These are phyloP conservation scores for Malassezia restricta DNA, from an alignment of 1,284 basidiomycete species.

Conservation along the genomic window DNA sequence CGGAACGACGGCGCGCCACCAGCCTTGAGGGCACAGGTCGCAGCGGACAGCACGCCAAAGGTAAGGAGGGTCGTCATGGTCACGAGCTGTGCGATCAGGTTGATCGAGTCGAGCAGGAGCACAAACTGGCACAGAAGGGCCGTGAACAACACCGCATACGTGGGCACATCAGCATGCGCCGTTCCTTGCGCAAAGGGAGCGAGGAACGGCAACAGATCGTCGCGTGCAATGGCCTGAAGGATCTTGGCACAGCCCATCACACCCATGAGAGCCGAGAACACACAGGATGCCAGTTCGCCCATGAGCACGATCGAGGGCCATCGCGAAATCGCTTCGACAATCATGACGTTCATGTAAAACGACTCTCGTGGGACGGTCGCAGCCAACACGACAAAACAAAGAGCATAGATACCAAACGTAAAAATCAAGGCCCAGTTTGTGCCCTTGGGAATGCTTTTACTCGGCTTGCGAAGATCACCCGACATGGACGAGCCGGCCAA, in stretches of 20 bases:
- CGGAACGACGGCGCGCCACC: slow-evolving; percentile 45
- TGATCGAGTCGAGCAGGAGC: slow-evolving; percentile 42
- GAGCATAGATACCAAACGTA: slow-evolving; percentile 38
- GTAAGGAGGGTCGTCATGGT: slow-evolving; percentile 45
- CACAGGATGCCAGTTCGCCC: slow-evolving; percentile 40
- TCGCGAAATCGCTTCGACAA: slow-evolving; percentile 38
- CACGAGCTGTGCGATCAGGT: slow-evolving; percentile 43
- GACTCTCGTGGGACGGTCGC: slow-evolving; percentile 38
- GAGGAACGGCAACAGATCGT: slow-evolving; percentile 38
- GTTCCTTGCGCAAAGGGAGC: slow-evolving; percentile 42
- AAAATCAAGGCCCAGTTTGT: slow-evolving; percentile 43
- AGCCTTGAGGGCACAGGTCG: slow-evolving; percentile 43
- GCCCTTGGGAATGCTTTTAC: slow-evolving; percentile 46
- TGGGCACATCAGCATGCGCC: slow-evolving; percentile 36
- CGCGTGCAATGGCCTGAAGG: slow-evolving; percentile 43
- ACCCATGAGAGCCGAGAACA: slow-evolving; percentile 44
- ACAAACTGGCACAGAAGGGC: slow-evolving; percentile 37
- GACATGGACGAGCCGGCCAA: slow-evolving; percentile 44
- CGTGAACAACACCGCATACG: slow-evolving; percentile 38
- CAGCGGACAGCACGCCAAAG: slow-evolving; percentile 41
- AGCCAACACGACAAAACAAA: slow-evolving; percentile 37
- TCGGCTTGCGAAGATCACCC: slow-evolving; percentile 44
- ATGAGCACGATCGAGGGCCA: slow-evolving; percentile 40
- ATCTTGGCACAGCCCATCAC: slow-evolving; percentile 44
- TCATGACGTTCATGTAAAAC: slow-evolving; percentile 40